Evolutionary conservation across 768 basidiomycete genomes (phyloP), one percentile per base, ranked within the genome.

Genomic region (Leucocoprinus leucothites): DNA sequence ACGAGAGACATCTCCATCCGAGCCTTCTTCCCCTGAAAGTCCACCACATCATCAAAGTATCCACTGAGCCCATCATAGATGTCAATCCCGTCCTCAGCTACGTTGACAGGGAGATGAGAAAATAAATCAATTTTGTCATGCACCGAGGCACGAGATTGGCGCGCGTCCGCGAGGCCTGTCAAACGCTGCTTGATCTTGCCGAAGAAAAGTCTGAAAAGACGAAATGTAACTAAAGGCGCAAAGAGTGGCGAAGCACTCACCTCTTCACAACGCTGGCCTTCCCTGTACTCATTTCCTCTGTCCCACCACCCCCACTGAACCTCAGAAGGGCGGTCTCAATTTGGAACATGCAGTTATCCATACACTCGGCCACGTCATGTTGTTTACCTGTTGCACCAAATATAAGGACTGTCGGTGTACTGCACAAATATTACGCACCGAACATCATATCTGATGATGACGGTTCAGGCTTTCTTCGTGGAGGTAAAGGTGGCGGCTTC

Each of bases 291-390:
- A 72, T 67, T 9, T 66, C 75, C 35, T 71, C 71, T 40, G 71
- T 63, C 8, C 76, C 81, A 55, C 67, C 69, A 48, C 76, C 63
- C 3, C 71, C 78, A 48, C 82, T 82, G 57, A 94, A 89, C 63
- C 89, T 89, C 36, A 93, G 75, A 45, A 93, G 68, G 1, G 94
- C 94, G 3, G 92, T 89, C 70, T 99, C 97, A 48, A 98, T 94
- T 70, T 98, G 97, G 73, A 97, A 97, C 79, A 99, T 89, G 74
- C 95, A 95, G 64, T 98, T 98, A 70, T 98, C 96, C 89, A 98
- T 93, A 71, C 96, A 98, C 71, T 99, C 97, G 0, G 96, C 88
- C 11, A 98, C 95, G 67, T 99, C 97, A 64, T 99, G 96, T 64
- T 99, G 97, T 63, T 89, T 88, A 4, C 96, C 94, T 93, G 55